A percentile compares a stretch with the other conserved stretches of the same genome.
Conservation (phyloP, 2,329 filamentous ascomycete species). For the Fusarium tjaetaba region DNA sequence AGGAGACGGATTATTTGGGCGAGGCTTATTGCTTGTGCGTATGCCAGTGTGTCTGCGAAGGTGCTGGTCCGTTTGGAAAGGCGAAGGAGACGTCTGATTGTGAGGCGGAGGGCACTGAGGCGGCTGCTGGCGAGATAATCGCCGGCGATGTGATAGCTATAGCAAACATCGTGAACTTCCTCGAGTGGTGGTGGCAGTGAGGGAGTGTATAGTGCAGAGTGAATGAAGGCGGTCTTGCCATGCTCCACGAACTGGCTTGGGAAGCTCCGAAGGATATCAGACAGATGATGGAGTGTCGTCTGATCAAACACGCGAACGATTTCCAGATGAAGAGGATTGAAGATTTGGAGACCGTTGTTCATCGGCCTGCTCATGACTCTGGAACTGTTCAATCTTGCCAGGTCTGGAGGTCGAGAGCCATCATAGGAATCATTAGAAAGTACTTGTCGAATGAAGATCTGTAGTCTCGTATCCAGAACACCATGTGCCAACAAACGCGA, state of each 20-base stretch:
- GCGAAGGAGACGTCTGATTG: neutral
- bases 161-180: neutral
- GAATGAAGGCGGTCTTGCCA: neutral
- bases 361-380: rapidly evolving
- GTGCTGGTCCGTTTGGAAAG: neutral
- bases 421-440: neutral
- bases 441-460: neutral
- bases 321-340: neutral
- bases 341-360: neutral
- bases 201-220: neutral
- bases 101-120: neutral
- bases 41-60: neutral
- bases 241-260: neutral
- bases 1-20: neutral
- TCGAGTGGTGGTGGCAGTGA: neutral
- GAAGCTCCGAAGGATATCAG: neutral
- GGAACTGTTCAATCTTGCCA: rapidly evolving
- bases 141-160: neutral
- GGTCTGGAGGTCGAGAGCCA: neutral
- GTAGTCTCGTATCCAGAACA: neutral
- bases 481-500: neutral
- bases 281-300: neutral
- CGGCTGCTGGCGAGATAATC: neutral
- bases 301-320: neutral
- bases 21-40: neutral